phyloP scores from a whole-genome alignment of 768 basidiomycete genomes.

The Calocybe cyanea region DNA sequence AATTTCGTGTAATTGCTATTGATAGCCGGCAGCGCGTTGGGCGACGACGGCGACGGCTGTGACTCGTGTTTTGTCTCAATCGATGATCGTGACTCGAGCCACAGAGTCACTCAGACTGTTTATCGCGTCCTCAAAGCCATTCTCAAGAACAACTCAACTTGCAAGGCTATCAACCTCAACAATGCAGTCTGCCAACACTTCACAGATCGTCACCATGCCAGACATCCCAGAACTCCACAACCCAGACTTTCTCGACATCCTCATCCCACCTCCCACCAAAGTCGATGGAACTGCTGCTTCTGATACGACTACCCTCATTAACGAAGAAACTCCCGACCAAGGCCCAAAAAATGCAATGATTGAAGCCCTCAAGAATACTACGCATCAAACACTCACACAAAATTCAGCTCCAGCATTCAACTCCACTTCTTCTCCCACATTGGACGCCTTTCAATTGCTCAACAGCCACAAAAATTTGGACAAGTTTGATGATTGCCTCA shows the following conservation, averaged over 20 bases:
- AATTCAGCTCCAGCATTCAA: slow-evolving; percentile 49
- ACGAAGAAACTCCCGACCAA: neutral
- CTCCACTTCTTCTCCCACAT: slow-evolving; percentile 46
- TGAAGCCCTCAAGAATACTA: slow-evolving; percentile 40
- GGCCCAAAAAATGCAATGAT: slow-evolving; percentile 46
- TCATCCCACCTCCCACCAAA: slow-evolving; percentile 36
- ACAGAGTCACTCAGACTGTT: no score
- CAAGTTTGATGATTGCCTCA: slow-evolving; percentile 32
- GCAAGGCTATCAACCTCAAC: no score
- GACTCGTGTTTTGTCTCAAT: no score
- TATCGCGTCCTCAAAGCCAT: no score
- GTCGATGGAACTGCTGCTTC: neutral
- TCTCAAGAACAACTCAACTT: no score
- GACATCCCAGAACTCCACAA: slow-evolving; percentile 55
- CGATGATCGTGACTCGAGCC: no score
- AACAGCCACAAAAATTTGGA: slow-evolving; percentile 17
- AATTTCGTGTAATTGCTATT: no score
- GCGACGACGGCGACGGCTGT: no score
- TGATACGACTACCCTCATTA: neutral
- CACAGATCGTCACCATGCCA: slow-evolving; percentile 51
- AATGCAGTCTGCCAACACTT: slow-evolving; percentile 17
- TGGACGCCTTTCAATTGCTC: slow-evolving; percentile 57
- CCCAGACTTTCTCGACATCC: slow-evolving; percentile 50
- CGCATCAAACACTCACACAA: slow-evolving; percentile 43
- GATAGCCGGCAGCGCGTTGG: no score